phyloP scores from a whole-genome alignment of 1,139 yeast species.

The Kodamaea alishanica region DNA sequence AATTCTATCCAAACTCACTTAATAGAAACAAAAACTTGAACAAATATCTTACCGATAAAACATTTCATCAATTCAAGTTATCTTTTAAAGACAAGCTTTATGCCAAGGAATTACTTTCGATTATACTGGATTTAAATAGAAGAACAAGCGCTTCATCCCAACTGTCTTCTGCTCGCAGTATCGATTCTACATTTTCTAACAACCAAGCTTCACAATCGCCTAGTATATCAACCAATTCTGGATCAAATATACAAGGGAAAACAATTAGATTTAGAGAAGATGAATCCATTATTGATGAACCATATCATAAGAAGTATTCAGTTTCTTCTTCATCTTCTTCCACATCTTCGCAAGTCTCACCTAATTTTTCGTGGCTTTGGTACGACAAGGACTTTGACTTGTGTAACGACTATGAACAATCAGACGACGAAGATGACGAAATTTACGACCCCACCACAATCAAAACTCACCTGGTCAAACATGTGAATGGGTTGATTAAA shows the following conservation, averaged over 20 bases:
- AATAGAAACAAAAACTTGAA: constrained; percentile 7
- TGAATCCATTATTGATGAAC: constrained; percentile 16
- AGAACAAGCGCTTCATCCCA: neutral
- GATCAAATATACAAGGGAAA: constrained; percentile 5
- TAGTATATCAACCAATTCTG: too few relatives aligned
- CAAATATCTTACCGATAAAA: constrained; percentile 20
- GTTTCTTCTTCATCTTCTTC: constrained; percentile 2
- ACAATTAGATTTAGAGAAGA: constrained; percentile 18
- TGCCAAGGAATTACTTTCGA: constrained; percentile 23
- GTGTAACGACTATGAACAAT: constrained; percentile 25
- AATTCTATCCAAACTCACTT: constrained; percentile 14
- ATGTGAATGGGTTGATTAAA: constrained; percentile 24
- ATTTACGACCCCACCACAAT: constrained; percentile 8
- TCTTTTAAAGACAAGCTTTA: constrained; percentile 30
- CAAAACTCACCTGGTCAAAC: constrained; percentile 22
- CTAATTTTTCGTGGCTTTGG: constrained; percentile 33
- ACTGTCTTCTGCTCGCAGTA: constrained; percentile 4
- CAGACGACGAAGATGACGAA: constrained; percentile 19
- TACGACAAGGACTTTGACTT: constrained; percentile 34
- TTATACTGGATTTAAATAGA: constrained; percentile 20
- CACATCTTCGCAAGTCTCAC: neutral
- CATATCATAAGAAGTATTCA: constrained; percentile 1
- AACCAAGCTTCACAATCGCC: too few relatives aligned
- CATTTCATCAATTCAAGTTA: constrained; percentile 24
- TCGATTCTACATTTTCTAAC: constrained; percentile 3